Conservation (phyloP, 164 flowering plant species). For the Berberis vulgaris region DNA sequence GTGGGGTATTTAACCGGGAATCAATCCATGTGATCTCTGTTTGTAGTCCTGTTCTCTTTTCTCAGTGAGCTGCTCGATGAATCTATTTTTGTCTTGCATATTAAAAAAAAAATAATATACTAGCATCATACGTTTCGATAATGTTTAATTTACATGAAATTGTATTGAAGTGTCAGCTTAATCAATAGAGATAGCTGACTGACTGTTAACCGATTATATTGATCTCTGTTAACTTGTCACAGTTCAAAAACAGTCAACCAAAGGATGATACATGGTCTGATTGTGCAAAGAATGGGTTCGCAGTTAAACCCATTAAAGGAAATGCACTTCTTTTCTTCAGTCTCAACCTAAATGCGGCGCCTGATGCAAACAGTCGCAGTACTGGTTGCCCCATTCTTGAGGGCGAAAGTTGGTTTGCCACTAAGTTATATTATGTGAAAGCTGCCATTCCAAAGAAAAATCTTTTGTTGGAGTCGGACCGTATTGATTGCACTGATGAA, state of each 20-base stretch:
- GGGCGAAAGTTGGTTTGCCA: constrained; percentile 81
- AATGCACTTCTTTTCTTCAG: constrained; percentile 72
- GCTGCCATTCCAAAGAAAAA: constrained; percentile 4
- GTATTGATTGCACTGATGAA: background rate
- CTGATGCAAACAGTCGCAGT: constrained; percentile 59
- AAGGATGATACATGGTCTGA: constrained; percentile 40
- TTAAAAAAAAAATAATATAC: too few relatives aligned
- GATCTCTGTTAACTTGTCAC: constrained; percentile 2
- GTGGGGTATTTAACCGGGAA: too few relatives aligned
- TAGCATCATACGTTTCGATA: too few relatives aligned
- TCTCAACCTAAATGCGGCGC: constrained; percentile 41
- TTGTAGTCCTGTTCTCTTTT: too few relatives aligned
- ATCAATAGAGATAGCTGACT: too few relatives aligned
- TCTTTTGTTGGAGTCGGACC: constrained; percentile 16
- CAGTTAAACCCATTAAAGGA: constrained; percentile 60
- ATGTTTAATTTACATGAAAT: too few relatives aligned
- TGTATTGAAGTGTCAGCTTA: too few relatives aligned
- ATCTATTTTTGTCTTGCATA: too few relatives aligned
- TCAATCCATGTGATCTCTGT: too few relatives aligned
- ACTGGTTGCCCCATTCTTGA: constrained; percentile 62
- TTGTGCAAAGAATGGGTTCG: constrained; percentile 24
- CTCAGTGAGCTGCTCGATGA: too few relatives aligned
- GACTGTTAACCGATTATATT: background rate
- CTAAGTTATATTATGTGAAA: constrained; percentile 46
- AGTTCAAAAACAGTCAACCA: constrained; percentile 20